Percentiles rank a stretch among this genome's conserved stretches.
These are phyloP conservation scores for Flaveria floridana DNA, from an alignment of 140 eudicot species.

Conservation along the genomic window DNA sequence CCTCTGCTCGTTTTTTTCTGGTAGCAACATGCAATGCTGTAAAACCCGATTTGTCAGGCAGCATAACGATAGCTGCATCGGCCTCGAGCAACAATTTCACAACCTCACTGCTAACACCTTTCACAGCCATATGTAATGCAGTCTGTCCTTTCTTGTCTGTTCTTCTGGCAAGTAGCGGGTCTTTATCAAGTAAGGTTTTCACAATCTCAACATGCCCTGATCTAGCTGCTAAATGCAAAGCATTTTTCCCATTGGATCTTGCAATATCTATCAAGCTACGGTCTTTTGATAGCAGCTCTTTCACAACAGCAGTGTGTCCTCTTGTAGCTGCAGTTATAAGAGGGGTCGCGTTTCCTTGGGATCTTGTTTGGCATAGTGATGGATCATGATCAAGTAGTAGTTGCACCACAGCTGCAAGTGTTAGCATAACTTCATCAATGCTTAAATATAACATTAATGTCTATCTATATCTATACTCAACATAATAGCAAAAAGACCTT, in stretches of 20 bases:
- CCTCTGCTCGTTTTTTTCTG: slow-evolving; percentile 82
- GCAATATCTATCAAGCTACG: slow-evolving; percentile 48
- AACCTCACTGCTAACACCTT: slow-evolving; percentile 74
- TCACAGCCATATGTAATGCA: slow-evolving; percentile 95
- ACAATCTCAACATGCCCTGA: slow-evolving; percentile 81
- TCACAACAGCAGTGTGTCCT: slow-evolving; percentile 78
- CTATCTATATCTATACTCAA: not conserved
- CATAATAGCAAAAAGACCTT: not conserved
- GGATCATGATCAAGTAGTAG: slow-evolving; percentile 79
- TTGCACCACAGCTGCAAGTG: slow-evolving; percentile 67
- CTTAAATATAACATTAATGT: not conserved
- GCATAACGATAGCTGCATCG: slow-evolving; percentile 82
- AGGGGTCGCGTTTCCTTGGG: slow-evolving; percentile 82
- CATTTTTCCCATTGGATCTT: slow-evolving; percentile 79
- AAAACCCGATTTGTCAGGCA: slow-evolving; percentile 79
- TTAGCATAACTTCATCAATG: slow-evolving; percentile 14
- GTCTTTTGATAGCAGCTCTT: slow-evolving; percentile 67
- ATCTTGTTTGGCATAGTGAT: slow-evolving; percentile 64
- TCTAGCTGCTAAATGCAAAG: slow-evolving; percentile 85
- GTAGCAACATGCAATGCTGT: slow-evolving; percentile 90
- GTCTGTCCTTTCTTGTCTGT: slow-evolving; percentile 93
- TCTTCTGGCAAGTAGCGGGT: slow-evolving; percentile 67
- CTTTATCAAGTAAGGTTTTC: slow-evolving; percentile 69
- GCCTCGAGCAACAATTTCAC: slow-evolving; percentile 73
- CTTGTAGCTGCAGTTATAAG: slow-evolving; percentile 82